phyloP scores from a whole-genome alignment of 2,329 filamentous ascomycete genomes.

The Diaporthe citri region DNA sequence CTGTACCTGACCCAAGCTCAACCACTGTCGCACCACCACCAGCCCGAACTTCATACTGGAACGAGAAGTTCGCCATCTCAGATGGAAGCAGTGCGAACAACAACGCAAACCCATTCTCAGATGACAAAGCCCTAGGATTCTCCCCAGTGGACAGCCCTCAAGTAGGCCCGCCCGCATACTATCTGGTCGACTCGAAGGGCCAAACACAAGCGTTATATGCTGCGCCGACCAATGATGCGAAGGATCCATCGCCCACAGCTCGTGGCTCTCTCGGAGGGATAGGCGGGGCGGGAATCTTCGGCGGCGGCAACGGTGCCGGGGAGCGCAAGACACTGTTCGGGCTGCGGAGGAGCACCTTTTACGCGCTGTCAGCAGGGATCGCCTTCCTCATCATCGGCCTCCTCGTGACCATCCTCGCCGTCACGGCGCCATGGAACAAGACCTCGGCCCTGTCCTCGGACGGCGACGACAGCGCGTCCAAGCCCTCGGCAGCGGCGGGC shows the following conservation, averaged over 20 bases:
- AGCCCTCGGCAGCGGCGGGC: not conserved
- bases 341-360: conserved; percentile 32
- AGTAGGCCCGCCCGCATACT: conserved; percentile 33
- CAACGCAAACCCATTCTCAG: conserved; percentile 10
- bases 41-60: conserved; percentile 35
- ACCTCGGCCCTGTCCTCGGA: not conserved
- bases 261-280: conserved; percentile 1
- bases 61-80: conserved; percentile 35
- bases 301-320: not conserved
- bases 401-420: conserved; percentile 31
- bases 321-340: conserved; percentile 30
- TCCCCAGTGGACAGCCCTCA: conserved; percentile 28
- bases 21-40: not conserved
- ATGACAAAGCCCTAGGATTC: conserved; percentile 1
- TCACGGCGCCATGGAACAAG: conserved; percentile 9
- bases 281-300: conserved; percentile 9
- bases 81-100: not conserved
- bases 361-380: conserved; percentile 24
- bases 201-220: conserved; percentile 35
- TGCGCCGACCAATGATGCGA: conserved; percentile 12
- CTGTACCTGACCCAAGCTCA: not conserved
- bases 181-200: conserved; percentile 36
- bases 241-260: not conserved
- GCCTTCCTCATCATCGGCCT: conserved; percentile 29
- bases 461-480: not conserved